phyloP scores from a whole-genome alignment of 768 basidiomycete genomes.

The Suillus alpinus region DNA sequence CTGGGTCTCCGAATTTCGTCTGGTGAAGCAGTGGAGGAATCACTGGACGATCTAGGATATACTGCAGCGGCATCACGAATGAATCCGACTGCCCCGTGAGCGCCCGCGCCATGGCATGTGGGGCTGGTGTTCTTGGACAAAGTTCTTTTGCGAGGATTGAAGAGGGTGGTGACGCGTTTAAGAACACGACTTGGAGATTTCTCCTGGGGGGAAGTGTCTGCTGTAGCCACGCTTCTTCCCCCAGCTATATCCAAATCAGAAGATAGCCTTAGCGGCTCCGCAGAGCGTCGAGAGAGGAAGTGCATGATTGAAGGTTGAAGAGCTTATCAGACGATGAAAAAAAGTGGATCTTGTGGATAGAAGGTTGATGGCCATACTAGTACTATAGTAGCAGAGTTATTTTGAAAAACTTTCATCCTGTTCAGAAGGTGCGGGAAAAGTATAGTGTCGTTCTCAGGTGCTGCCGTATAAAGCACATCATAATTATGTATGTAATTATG shows the following conservation, averaged over 20 bases:
- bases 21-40: conserved; percentile 20
- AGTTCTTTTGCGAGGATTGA: conserved; percentile 21
- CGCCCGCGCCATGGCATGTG: background rate
- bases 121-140: conserved; percentile 12
- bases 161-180: conserved; percentile 27
- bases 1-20: conserved; percentile 32
- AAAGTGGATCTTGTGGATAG: background rate
- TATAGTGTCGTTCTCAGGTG: background rate
- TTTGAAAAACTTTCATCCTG: background rate
- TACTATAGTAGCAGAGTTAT: background rate
- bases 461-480: background rate
- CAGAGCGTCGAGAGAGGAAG: conserved; percentile 29
- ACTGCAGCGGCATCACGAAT: conserved; percentile 11
- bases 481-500: background rate
- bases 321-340: background rate
- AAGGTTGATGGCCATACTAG: background rate
- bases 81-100: conserved; percentile 16
- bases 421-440: background rate
- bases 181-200: conserved; percentile 24
- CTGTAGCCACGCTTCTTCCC: background rate
- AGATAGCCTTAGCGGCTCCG: conserved; percentile 18
- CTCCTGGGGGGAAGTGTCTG: conserved; percentile 17
- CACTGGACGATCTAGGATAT: conserved; percentile 23
- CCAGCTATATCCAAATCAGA: conserved; percentile 7
- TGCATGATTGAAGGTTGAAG: conserved; percentile 15